Base-by-base conservation (phyloP, 1,284 basidiomycete genomes). In the Ustilago hordei region DNA sequence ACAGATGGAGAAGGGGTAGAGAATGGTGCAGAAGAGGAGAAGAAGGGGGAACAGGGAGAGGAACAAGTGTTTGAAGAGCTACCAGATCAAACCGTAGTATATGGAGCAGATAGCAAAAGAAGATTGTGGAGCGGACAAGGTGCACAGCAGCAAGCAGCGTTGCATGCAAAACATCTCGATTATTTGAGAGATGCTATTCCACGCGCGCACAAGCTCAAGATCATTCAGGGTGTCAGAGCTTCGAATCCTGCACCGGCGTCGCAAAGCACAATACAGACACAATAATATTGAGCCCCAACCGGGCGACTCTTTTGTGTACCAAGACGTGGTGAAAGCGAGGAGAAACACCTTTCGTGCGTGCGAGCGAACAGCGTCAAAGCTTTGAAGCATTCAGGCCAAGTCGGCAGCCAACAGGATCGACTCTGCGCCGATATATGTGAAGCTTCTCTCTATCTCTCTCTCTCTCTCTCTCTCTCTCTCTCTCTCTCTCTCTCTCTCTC, bases 111-210 rank as follows among this genome's bases (percentile, higher is more conserved):
- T 4, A 91, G 91, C 0, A 91, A 92, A 69, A 89, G 91, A 55
- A 88, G 94, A 50, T 89, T 87, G 8, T 98, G 95, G 93, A 95
- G 93, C 81, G 94, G 93, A 4, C 89, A 92, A 75, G 94, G 94
- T 2, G 91, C 91, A 75, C 89, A 91, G 1, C 94, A 95, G 84
- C 94, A 95, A 82, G 90, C 89, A 45, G 94, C 93, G 79, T 86
- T 97, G 64, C 89, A 94, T 65, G 88, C 90, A 43, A 98, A 97
- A 85, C 95, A 98, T 81, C 90, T 92, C 4, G 94, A 95, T 76
- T 98, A 96, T 86, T 88, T 98, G 53, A 88, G 91, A 53, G 95
- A 97, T 36, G 58, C 67, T 17, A 71, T 82, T 2, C 72, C 81
- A 13, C 54, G 63, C 1, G 32, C 59, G 36, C 81, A 82, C 67